These are phyloP conservation scores for Leccinum imitatum DNA, from an alignment of 768 basidiomycete species.

Conservation along the genomic window DNA sequence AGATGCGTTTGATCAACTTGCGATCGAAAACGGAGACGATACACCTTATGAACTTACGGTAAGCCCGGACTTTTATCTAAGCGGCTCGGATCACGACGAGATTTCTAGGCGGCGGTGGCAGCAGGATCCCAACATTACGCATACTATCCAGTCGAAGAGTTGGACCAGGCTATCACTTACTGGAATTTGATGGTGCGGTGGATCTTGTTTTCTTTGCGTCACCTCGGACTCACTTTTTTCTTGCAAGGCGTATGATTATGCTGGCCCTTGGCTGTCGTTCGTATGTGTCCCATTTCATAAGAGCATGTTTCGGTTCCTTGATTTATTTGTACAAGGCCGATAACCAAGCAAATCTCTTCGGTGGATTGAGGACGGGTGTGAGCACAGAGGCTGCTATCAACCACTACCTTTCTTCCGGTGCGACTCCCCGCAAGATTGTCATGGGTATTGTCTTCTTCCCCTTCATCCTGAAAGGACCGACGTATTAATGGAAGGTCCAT, in stretches of 20 bases:
- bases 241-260: slow-evolving; percentile 67
- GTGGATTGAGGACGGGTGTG: slow-evolving; percentile 58
- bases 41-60: slow-evolving; percentile 59
- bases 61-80: slow-evolving; percentile 1
- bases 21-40: slow-evolving; percentile 56
- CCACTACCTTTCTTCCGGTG: slow-evolving; percentile 59
- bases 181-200: slow-evolving; percentile 77
- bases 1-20: slow-evolving; percentile 58
- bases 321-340: slow-evolving; percentile 34
- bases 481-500: background rate
- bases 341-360: slow-evolving; percentile 69
- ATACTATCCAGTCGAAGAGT: slow-evolving; percentile 56
- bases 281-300: slow-evolving; percentile 37
- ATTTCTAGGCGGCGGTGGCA: slow-evolving; percentile 51
- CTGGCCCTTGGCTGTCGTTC: slow-evolving; percentile 73
- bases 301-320: background rate
- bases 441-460: slow-evolving; percentile 44
- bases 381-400: slow-evolving; percentile 68
- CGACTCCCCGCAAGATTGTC: slow-evolving; percentile 62
- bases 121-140: slow-evolving; percentile 61
- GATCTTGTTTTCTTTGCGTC: background rate
- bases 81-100: background rate
- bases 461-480: background rate
- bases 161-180: slow-evolving; percentile 65
- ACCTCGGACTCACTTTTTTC: background rate